phyloP scores from a whole-genome alignment of 208 protist genomes.

The Leishmania mexicana region DNA sequence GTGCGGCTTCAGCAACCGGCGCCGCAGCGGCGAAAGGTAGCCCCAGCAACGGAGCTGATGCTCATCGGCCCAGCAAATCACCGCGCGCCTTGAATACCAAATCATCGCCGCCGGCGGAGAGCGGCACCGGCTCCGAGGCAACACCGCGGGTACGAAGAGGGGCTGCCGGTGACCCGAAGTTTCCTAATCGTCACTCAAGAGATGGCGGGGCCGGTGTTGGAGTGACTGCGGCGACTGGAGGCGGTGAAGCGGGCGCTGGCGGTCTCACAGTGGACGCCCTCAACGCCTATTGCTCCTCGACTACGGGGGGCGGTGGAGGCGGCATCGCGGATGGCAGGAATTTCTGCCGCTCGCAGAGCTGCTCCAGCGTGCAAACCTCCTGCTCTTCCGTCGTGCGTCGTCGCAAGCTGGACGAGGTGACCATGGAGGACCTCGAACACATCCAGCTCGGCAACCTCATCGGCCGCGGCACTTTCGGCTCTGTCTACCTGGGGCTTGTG shows the following conservation, averaged over 20 bases:
- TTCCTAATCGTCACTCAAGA: not conserved
- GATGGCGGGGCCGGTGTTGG: not conserved
- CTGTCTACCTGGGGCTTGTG: constrained; percentile 57
- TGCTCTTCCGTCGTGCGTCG: constrained; percentile 54
- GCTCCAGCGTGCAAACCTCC: constrained; percentile 40
- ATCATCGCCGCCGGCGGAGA: not conserved
- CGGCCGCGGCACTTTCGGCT: constrained; percentile 66
- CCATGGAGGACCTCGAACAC: constrained; percentile 41
- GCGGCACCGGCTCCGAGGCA: not conserved
- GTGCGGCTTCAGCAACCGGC: not conserved
- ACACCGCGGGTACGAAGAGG: not conserved
- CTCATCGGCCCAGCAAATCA: not conserved
- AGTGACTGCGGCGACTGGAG: not conserved
- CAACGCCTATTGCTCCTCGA: constrained; percentile 18
- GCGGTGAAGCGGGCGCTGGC: not conserved
- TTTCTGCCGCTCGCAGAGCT: constrained; percentile 29
- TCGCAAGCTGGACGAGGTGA: constrained; percentile 47
- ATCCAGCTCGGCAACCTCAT: constrained; percentile 57
- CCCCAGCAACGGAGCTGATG: not conserved
- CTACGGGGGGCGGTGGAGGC: not conserved
- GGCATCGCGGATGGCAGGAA: too few relatives aligned
- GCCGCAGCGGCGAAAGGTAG: not conserved
- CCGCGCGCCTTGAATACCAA: too few relatives aligned
- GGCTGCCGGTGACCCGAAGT: not conserved
- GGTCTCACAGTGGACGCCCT: constrained; percentile 35